phyloP scores from a whole-genome alignment of 2,329 filamentous ascomycete species.

The Lecanoromycetidae sp. region DNA sequence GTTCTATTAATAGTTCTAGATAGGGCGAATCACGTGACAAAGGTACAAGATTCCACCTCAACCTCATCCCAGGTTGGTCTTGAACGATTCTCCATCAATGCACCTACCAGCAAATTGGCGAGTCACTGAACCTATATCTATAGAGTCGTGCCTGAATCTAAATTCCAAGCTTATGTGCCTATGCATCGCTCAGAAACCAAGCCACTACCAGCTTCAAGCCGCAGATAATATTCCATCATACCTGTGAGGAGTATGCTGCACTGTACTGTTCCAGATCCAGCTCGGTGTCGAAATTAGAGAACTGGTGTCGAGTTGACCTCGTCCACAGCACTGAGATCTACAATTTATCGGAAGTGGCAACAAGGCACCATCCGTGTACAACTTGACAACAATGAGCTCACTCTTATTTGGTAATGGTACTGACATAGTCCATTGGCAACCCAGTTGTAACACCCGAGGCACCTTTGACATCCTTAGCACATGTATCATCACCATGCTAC shows the following conservation, averaged over 20 bases:
- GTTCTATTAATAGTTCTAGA: no score
- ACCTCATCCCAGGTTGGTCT: no score
- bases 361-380: neutral
- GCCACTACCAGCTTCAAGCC: neutral
- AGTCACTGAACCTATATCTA: no score
- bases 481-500: slow-evolving; percentile 14
- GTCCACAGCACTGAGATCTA: neutral
- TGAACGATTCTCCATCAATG: no score
- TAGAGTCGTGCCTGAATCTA: no score
- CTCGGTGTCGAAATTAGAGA: neutral
- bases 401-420: neutral
- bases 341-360: neutral
- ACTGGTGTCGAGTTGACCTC: neutral
- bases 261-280: neutral
- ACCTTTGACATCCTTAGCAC: slow-evolving; percentile 9
- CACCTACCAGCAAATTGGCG: no score
- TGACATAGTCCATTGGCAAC: neutral
- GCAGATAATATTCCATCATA: neutral
- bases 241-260: neutral
- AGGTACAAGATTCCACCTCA: no score
- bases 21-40: no score
- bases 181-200: no score
- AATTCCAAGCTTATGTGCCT: no score
- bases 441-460: neutral
- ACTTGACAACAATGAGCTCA: neutral